phyloP scores from a whole-genome alignment of 306 rosid species.

The Arachis hypogaea region DNA sequence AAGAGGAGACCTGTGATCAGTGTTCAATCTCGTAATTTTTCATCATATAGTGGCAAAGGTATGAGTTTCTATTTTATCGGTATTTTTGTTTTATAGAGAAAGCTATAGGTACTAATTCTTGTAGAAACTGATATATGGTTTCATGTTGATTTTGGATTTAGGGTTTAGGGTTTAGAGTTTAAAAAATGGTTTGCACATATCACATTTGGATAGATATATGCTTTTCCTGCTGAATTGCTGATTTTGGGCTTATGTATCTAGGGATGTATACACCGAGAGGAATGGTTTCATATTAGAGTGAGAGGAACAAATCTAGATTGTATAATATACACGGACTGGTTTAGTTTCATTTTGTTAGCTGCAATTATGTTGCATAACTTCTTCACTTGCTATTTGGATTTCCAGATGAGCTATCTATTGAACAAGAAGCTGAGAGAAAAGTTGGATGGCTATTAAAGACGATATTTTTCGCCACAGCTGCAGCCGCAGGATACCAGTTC shows the following conservation, averaged over 20 bases:
- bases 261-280: too few relatives aligned
- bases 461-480: slow-evolving; percentile 80
- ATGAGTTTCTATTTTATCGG: neutral
- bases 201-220: neutral
- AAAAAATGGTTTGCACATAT: neutral
- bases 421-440: slow-evolving; percentile 80
- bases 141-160: neutral
- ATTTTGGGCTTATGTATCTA: neutral
- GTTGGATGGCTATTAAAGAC: slow-evolving; percentile 83
- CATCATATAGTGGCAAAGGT: slow-evolving; percentile 62
- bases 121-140: slow-evolving; percentile 10
- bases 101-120: too few relatives aligned
- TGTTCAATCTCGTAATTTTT: slow-evolving; percentile 55
- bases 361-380: slow-evolving; percentile 26
- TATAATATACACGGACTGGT: too few relatives aligned
- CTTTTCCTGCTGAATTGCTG: neutral
- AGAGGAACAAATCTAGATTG: too few relatives aligned
- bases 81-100: too few relatives aligned
- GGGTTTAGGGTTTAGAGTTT: neutral
- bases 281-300: too few relatives aligned
- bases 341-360: slow-evolving; percentile 28
- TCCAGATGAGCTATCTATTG: slow-evolving; percentile 70
- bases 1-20: slow-evolving; percentile 51
- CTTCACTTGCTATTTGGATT: slow-evolving; percentile 33
- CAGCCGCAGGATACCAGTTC: slow-evolving; percentile 67